Conservation (phyloP, 768 basidiomycete species). For the Neoboletus subvelutipes region DNA sequence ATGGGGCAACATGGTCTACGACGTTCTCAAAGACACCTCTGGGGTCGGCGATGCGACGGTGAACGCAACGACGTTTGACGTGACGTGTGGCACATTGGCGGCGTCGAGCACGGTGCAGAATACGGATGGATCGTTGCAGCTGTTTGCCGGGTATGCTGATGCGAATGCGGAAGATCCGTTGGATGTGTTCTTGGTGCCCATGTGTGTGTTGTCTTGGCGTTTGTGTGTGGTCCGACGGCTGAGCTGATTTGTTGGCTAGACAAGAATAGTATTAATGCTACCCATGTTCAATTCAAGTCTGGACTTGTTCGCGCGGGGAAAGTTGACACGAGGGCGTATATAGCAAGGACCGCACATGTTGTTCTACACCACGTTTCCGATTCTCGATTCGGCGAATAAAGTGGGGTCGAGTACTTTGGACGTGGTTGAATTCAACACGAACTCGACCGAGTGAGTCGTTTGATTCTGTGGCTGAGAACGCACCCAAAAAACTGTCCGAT, state of each 20-base stretch:
- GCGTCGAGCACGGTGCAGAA: neutral
- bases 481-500: neutral
- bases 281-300: neutral
- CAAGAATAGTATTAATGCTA: neutral
- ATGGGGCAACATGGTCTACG: neutral
- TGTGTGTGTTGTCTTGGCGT: neutral
- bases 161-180: neutral
- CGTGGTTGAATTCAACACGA: neutral
- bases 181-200: neutral
- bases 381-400: neutral
- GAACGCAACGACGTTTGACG: neutral
- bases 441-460: neutral
- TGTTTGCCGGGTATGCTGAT: no score
- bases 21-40: neutral
- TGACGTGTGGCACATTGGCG: neutral
- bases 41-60: neutral
- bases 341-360: neutral
- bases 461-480: neutral
- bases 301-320: neutral
- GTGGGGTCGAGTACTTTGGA: neutral
- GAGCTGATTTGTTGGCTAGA: neutral
- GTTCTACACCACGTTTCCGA: neutral
- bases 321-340: neutral
- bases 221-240: neutral
- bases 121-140: neutral